Evolutionary conservation across 768 basidiomycete genomes (phyloP).

Genomic region (Collybia sordida): DNA sequence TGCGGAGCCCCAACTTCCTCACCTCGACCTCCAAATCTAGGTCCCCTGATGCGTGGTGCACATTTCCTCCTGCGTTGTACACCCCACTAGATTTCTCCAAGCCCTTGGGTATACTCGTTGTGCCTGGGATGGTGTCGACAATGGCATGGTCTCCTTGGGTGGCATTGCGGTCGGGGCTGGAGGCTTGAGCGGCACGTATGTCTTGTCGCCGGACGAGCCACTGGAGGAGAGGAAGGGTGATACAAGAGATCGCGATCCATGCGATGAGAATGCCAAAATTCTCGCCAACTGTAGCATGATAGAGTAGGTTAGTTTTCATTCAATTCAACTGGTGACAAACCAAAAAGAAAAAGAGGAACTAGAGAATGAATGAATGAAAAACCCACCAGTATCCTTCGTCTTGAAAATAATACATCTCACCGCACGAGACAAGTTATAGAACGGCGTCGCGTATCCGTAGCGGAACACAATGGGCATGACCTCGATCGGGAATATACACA

Average conservation of each 20-base stretch:
- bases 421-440: slow-evolving; percentile 52
- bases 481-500: slow-evolving; percentile 49
- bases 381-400: slow-evolving; percentile 48
- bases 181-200: no score
- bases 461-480: slow-evolving; percentile 45
- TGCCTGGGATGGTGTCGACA: no score
- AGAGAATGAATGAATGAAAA: no score
- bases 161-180: no score
- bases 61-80: no score
- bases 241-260: slow-evolving; percentile 19
- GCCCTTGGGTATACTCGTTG: no score
- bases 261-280: slow-evolving; percentile 51
- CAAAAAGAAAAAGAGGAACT: not conserved
- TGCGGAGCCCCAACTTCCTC: no score
- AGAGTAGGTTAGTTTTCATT: not conserved
- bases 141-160: no score
- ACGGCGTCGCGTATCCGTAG: slow-evolving; percentile 56
- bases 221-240: slow-evolving; percentile 19
- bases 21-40: no score
- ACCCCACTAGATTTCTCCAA: no score
- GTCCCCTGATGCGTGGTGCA: no score
- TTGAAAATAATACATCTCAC: slow-evolving; percentile 51
- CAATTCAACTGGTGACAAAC: not conserved
- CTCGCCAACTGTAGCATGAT: slow-evolving; percentile 35
- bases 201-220: slow-evolving; percentile 12